Evolutionary conservation across 495 filamentous ascomycete genomes (phyloP).

Genomic region (Penicillium atrosanguineum): DNA sequence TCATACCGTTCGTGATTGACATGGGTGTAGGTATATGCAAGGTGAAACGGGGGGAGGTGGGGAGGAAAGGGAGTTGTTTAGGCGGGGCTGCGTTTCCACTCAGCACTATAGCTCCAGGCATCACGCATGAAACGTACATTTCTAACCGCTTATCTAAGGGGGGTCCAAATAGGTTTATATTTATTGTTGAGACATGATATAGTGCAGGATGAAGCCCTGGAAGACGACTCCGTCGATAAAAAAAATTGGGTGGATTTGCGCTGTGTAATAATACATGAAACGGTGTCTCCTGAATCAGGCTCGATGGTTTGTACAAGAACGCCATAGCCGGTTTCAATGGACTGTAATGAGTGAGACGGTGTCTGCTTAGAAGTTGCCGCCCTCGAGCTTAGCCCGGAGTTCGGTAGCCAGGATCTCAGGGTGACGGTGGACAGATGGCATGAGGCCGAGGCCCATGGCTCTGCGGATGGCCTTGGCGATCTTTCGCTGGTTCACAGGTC

Average conservation of each 20-base stretch:
- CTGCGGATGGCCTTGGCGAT: conserved; percentile 89
- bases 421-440: conserved; percentile 90
- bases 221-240: background rate
- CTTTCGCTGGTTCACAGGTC: conserved; percentile 85
- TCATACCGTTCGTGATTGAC: conserved; percentile 47
- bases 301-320: conserved; percentile 20
- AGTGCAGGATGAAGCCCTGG: background rate
- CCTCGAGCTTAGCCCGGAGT: conserved; percentile 27
- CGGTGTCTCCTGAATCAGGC: conserved; percentile 7
- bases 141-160: background rate
- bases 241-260: conserved; percentile 15
- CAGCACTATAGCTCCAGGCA: background rate
- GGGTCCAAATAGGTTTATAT: background rate
- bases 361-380: conserved; percentile 8
- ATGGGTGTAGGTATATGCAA: conserved; percentile 21
- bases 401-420: conserved; percentile 72
- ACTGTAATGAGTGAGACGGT: background rate
- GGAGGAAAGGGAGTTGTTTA: conserved; percentile 22
- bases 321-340: conserved; percentile 4
- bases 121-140: background rate
- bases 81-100: conserved; percentile 14
- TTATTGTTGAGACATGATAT: too few relatives aligned
- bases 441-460: conserved; percentile 82
- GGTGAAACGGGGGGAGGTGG: conserved; percentile 5
- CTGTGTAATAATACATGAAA: conserved; percentile 29